A percentile compares a stretch with the other conserved stretches of the same genome.
Evolutionary conservation across 805 yeast genomes (phyloP).

Genomic region (Komagataella phaffii): DNA sequence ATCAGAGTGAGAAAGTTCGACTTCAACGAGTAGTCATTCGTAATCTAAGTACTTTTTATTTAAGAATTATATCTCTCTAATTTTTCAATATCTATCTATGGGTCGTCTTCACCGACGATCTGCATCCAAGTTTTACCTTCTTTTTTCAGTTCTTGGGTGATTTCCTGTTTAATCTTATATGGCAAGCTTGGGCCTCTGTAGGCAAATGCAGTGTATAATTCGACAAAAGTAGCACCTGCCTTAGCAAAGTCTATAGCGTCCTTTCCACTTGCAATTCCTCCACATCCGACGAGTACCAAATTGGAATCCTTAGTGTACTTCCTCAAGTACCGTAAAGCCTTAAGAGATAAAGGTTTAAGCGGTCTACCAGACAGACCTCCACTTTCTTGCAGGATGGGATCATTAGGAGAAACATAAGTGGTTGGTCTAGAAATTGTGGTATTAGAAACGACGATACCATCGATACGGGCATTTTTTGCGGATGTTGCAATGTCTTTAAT

Average conservation of each 20-base stretch:
- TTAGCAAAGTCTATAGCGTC: conserved; percentile 87
- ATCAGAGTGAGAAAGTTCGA: conserved; percentile 7
- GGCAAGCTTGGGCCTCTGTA: conserved; percentile 87
- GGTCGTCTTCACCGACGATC: conserved; percentile 53
- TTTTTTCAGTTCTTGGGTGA: conserved; percentile 42
- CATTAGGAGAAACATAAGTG: conserved; percentile 33
- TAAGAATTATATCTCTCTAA: background rate
- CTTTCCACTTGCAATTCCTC: conserved; percentile 79
- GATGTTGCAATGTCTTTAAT: conserved; percentile 72
- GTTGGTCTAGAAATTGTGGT: conserved; percentile 80
- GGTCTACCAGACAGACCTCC: conserved; percentile 96
- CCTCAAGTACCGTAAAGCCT: conserved; percentile 59
- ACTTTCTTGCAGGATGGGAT: conserved; percentile 33
- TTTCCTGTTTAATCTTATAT: conserved; percentile 42
- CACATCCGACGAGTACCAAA: conserved; percentile 80
- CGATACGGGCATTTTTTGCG: conserved; percentile 64
- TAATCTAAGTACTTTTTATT: background rate
- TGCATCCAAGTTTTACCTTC: conserved; percentile 81
- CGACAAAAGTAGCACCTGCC: conserved; percentile 88
- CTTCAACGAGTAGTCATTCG: background rate
- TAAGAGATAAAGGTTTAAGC: conserved; percentile 62
- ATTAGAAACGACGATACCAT: conserved; percentile 87
- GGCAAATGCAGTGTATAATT: conserved; percentile 82
- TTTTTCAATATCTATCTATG: conserved; percentile 7
- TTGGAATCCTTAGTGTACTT: conserved; percentile 64